Evolutionary conservation across 257 asterid genomes (phyloP), one percentile per base, ranked within the genome.

Genomic region (Penstemon barbatus): DNA sequence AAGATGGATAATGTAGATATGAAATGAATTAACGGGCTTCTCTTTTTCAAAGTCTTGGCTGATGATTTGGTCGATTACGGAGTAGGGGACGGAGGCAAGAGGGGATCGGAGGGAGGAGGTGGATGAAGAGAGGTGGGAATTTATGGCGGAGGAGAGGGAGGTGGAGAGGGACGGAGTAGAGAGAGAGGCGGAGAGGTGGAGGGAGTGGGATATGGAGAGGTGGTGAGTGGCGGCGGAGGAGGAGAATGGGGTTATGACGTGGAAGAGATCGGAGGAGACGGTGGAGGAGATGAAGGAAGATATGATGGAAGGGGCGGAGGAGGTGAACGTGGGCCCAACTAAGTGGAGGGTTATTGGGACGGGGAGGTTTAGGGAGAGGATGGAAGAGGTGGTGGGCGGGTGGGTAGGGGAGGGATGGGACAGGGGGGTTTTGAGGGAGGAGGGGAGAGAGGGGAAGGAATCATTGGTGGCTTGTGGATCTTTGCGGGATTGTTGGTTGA

Each of bases 191-290:
- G 82, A 84, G 55, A 81, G 85, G 65, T 92, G 95, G 73, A 88
- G 96, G 1, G 95, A 83, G 72, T 92, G 98, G 51, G 95, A 88
- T 18, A 92, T 12, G 0, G 97, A 81, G 46, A 90, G 84, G 33
- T 84, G 90, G 74, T 92, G 98, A 15, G 79, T 60, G 57, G 73
- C 42, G 64, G 71, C 18, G 59, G 89, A 56, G 64, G 71, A 33
- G 59, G 89, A 56, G 76, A 82, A 83, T 6, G 96, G 96, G 51
- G 96, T 81, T 84, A 88, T 90, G 82, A 90, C 95, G 81, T 88
- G 97, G 95, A 82, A 92, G 73, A 60, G 82, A 70, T 88, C 96
- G 84, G 93, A 82, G 75, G 97, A 82, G 75, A 90, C 56, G 68
- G 93, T 74, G 72, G 97, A 88, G 58, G 71, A 5, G 75, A 92